Base-by-base conservation (phyloP, 2,329 filamentous ascomycete genomes). In the Colletotrichum acutatum region DNA sequence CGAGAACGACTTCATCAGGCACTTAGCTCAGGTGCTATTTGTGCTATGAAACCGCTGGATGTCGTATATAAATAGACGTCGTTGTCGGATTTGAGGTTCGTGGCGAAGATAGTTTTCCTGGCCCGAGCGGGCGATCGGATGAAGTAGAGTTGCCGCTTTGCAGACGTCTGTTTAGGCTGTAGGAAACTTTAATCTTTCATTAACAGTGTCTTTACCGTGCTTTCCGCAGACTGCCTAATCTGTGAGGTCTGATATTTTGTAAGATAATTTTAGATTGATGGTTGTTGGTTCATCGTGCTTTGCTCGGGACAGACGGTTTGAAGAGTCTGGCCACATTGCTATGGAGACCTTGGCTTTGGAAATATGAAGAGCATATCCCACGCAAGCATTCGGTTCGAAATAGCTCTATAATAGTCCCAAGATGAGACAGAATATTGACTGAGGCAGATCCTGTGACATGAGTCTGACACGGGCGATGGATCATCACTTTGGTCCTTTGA, bases 371-470 rank as follows among this genome's bases (percentile, higher is more conserved):
- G 4, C 19, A 8, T 4, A 3, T 11, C 19, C 2, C 7, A 11
- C 2, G 3, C 3, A 9, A n/a, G 1, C 4, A 22, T 22, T n/a
- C 4, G 22, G 16, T 8, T 8, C 3, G 7, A 2, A n/a, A 22
- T 22, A n/a, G 8, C 19, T 49, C 19, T 22, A 11, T n/a, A 5
- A 49, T 2, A 1, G 5, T 42, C 6, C 19, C 14, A 14, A 42
- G 37, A 19, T 19, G 16, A 3, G 19, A 7, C 19, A 1, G 19
- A 42, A 42, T 5, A 14, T 19, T 6, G 37, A 19, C 19, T 42
- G 37, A 42, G 37, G 7, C 37, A 42, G 14, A 5, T 42, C 5
- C 6, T 8, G 37, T 42, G 37, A 14, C 8, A 19, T 19, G 37
- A 42, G 16, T 42, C 37, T 42, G 37, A 7, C 16, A 8, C 2